These are phyloP conservation scores for Rubroboletus pulcherrimus DNA, from an alignment of 768 basidiomycete genomes.

Conservation along the genomic window DNA sequence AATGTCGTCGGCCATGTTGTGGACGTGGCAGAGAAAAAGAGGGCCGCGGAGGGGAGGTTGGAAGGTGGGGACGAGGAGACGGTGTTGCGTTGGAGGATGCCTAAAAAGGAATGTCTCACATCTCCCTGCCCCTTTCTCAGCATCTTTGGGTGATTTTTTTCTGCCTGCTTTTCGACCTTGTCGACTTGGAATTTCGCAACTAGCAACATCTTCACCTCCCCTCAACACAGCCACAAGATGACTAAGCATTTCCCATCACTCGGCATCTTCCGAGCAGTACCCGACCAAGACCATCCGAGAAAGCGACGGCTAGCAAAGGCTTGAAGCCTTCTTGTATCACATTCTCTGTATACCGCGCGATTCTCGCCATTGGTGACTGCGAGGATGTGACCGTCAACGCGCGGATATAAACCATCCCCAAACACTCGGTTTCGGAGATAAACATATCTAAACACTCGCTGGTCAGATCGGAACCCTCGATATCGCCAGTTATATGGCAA, in stretches of 20 bases:
- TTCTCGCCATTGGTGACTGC: no score
- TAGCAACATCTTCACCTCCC: not conserved
- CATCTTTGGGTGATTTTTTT: slow-evolving; percentile 28
- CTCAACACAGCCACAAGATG: slow-evolving; percentile 14
- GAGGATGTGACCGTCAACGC: slow-evolving; percentile 40
- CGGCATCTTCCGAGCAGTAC: not conserved
- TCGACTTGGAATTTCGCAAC: slow-evolving; percentile 27
- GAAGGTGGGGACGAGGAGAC: slow-evolving; percentile 26
- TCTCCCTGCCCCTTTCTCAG: slow-evolving; percentile 25
- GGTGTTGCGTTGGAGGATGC: slow-evolving; percentile 32
- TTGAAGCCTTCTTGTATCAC: slow-evolving; percentile 31
- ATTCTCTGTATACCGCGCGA: no score
- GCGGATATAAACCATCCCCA: slow-evolving; percentile 45
- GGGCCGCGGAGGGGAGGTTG: slow-evolving; percentile 1
- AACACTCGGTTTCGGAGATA: slow-evolving; percentile 47
- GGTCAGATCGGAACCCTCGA: slow-evolving; percentile 60
- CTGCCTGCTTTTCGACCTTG: slow-evolving; percentile 19
- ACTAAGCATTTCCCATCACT: slow-evolving; percentile 22
- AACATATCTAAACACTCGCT: slow-evolving; percentile 42
- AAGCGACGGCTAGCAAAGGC: slow-evolving; percentile 7
- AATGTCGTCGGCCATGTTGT: slow-evolving; percentile 27
- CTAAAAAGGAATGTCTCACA: slow-evolving; percentile 37
- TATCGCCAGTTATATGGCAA: slow-evolving; percentile 54
- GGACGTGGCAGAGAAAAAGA: not conserved
- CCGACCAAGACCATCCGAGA: no score